A percentile compares a stretch with the other conserved stretches of the same genome.
Conservation (phyloP, 768 basidiomycete species). For the Imleria badia region DNA sequence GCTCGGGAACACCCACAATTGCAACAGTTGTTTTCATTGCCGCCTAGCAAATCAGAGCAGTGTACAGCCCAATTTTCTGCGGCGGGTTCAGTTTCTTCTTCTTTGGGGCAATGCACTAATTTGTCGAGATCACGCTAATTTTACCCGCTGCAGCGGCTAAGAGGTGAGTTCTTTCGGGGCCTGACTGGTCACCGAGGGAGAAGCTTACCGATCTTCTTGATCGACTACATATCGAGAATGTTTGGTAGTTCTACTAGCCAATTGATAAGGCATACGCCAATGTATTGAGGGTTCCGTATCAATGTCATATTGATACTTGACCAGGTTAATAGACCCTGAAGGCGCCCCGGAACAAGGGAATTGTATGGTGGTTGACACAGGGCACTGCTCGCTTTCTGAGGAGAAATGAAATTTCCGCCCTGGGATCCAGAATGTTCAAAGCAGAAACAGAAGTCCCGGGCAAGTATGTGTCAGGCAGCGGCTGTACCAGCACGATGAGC, state of each 20-base stretch:
- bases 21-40: neutral
- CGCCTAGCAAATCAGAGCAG: neutral
- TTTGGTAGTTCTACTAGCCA: neutral
- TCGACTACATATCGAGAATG: conserved; percentile 1
- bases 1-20: neutral
- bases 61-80: conserved; percentile 10
- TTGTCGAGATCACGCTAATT: neutral
- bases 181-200: neutral
- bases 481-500: neutral
- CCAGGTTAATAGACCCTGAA: neutral
- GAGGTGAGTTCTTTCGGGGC: neutral
- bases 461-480: neutral
- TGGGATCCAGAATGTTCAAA: neutral
- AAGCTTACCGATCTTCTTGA: neutral
- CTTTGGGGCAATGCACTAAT: conserved; percentile 6
- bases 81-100: neutral
- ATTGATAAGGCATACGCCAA: neutral
- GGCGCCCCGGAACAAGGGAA: neutral
- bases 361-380: neutral
- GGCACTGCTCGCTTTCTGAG: neutral
- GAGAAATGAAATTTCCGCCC: neutral
- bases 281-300: neutral
- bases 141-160: neutral
- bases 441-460: neutral
- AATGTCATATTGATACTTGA: neutral